A percentile compares a stretch with the other conserved stretches of the same genome.
Evolutionary conservation across 2,329 filamentous ascomycete genomes (phyloP).

Genomic region (Thelonectria discophora): DNA sequence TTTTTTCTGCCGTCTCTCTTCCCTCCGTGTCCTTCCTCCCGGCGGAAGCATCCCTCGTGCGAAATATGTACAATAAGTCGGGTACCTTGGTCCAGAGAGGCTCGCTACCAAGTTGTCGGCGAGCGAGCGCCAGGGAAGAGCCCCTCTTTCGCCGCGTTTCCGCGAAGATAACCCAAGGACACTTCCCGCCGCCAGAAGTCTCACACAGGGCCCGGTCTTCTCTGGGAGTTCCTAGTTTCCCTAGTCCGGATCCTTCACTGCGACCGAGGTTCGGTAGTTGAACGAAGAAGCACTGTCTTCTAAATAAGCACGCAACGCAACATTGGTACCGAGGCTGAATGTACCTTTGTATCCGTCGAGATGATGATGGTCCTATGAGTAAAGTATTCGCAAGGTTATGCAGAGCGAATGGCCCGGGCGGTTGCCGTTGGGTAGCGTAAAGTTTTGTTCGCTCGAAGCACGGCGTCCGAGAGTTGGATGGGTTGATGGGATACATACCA

Average conservation of each 20-base stretch:
- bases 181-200: slow-evolving; percentile 14
- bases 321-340: too few species aligned
- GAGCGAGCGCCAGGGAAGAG: slow-evolving; percentile 16
- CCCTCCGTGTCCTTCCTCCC: not conserved
- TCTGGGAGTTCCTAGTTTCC: slow-evolving; percentile 1
- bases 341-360: too few species aligned
- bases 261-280: slow-evolving; percentile 38
- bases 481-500: too few species aligned
- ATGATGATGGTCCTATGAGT: not conserved
- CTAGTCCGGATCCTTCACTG: slow-evolving; percentile 17
- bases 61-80: not conserved
- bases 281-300: slow-evolving; percentile 14
- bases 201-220: not conserved
- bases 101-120: slow-evolving; percentile 21
- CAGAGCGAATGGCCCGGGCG: not conserved
- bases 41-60: not conserved
- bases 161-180: slow-evolving; percentile 19
- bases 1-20: not conserved
- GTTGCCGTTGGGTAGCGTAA: not conserved
- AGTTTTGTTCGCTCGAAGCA: not conserved
- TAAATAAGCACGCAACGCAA: not conserved
- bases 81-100: not conserved
- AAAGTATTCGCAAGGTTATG: not conserved
- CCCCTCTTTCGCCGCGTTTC: slow-evolving; percentile 15
- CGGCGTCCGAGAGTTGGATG: not conserved